Percentiles rank a stretch among this genome's conserved stretches.
These are phyloP conservation scores for Neoarthrinium moseri DNA, from an alignment of 2,329 filamentous ascomycete genomes.

Conservation along the genomic window DNA sequence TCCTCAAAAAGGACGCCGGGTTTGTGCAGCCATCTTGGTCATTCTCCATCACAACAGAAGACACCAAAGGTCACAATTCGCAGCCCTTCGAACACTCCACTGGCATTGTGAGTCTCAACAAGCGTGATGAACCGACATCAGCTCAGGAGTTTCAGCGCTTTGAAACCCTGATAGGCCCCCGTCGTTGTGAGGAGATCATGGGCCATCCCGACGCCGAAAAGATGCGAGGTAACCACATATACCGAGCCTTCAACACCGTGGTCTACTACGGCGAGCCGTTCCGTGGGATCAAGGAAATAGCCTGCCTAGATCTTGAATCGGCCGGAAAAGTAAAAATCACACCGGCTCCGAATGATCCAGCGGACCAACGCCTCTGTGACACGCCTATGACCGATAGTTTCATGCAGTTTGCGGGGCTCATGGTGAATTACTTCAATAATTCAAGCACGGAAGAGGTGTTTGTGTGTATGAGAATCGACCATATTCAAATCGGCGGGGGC, in stretches of 20 bases:
- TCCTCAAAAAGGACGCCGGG: constrained; percentile 7
- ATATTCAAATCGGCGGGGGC: constrained; percentile 19
- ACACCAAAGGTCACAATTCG: too few relatives aligned
- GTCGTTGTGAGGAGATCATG: constrained; percentile 22
- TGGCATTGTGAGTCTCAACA: constrained; percentile 9
- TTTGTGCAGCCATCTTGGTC: constrained; percentile 9
- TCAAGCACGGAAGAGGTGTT: constrained; percentile 18
- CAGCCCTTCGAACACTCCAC: constrained; percentile 11
- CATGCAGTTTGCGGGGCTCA: constrained; percentile 18
- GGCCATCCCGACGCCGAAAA: constrained; percentile 22
- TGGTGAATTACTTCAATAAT: constrained; percentile 17
- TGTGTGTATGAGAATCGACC: constrained; percentile 20
- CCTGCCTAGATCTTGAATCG: constrained; percentile 18
- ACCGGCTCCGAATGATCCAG: constrained; percentile 3
- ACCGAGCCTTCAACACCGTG: constrained; percentile 27
- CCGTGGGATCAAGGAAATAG: constrained; percentile 22
- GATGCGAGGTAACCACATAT: constrained; percentile 31
- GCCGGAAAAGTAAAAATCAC: constrained; percentile 16
- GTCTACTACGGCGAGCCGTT: constrained; percentile 25
- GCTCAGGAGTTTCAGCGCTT: constrained; percentile 26
- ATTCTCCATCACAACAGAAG: constrained; percentile 13
- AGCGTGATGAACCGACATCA: constrained; percentile 16
- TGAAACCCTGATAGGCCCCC: constrained; percentile 25
- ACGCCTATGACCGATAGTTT: constrained; percentile 18
- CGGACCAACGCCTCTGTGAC: constrained; percentile 15